Base-by-base conservation (phyloP, 768 basidiomycete species). In the Trametes villosa region DNA sequence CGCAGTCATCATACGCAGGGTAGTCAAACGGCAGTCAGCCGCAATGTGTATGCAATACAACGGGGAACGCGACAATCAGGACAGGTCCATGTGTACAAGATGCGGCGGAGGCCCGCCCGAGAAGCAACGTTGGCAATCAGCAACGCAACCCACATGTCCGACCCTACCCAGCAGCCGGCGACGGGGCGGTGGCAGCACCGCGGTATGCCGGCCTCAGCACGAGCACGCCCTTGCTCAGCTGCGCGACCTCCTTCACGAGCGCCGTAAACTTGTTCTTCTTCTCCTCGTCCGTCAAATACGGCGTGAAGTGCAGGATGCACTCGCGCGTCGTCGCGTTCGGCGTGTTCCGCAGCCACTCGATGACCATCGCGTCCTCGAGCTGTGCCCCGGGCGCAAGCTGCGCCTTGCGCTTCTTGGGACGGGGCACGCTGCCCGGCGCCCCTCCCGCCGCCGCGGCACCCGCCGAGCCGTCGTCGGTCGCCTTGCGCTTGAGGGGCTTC, bases 291-390 rank as follows among this genome's bases (percentile, higher is more conserved):
- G 83, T 86, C 53, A 93, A 71, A 67, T 90, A 92, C 17, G 86
- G 85, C 62, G 86, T 86, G 70, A 93, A 94, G 70, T 91, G 82
- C 52, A 85, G 83, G 62, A 93, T 92, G 68, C 91, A 92, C 67
- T 92, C 89, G 60, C 86, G 79, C 33, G 91, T 93, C 56, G 85
- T 86, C 52, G 89, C 84, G 60, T 83, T 83, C n/a, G 84, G 79
- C 36, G 84, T 86, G 49, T 79, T 86, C 70, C 80, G 84, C 64
- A 94, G 70, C 89, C 91, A 93, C 49, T 89, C 86, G 59, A 93
- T 78, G 57, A 94, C 76, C 83, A 90, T 81, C 50, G 68, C 74
- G 63, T 84, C 79, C 63, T 87, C 85, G 61, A 92, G 73, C 69
- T 88, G 86, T 58, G 20, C 74, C 74, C 53, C 68, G 59, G 59